A percentile compares a stretch with the other conserved stretches of the same genome.
phyloP scores from a whole-genome alignment of 2,329 filamentous ascomycete genomes.

The Blumeriella jaapii region DNA sequence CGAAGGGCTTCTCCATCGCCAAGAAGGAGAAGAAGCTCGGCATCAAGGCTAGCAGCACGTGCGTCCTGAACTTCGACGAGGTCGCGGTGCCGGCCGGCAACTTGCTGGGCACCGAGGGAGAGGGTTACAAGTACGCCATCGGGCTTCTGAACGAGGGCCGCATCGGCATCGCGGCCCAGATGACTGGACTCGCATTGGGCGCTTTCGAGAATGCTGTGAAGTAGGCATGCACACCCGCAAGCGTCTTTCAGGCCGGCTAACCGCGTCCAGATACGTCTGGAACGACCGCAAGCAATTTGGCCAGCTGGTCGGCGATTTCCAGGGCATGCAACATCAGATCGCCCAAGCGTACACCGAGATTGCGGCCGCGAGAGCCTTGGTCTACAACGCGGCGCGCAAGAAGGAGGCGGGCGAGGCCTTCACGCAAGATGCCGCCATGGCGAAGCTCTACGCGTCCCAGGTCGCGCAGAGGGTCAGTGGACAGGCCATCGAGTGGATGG shows the following conservation, averaged over 20 bases:
- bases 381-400: conserved; percentile 93
- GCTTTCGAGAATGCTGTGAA: conserved; percentile 89
- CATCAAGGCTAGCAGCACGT: conserved; percentile 90
- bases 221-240: conserved; percentile 33
- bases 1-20: conserved; percentile 81
- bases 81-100: conserved; percentile 83
- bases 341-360: conserved; percentile 95
- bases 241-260: conserved; percentile 13
- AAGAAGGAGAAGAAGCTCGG: conserved; percentile 99
- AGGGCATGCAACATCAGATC: conserved; percentile 98
- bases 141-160: conserved; percentile 87
- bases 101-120: conserved; percentile 74
- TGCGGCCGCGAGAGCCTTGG: conserved; percentile 75
- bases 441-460: conserved; percentile 89
- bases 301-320: conserved; percentile 86
- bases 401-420: conserved; percentile 97
- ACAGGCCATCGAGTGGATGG: conserved; percentile 96
- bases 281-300: conserved; percentile 98
- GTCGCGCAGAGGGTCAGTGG: conserved; percentile 80
- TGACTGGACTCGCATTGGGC: conserved; percentile 91
- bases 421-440: conserved; percentile 93
- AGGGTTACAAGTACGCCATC: conserved; percentile 98
- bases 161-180: conserved; percentile 96
- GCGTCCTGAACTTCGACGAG: conserved; percentile 95
- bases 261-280: conserved; percentile 64